Conservation (phyloP, 1,139 yeast species). For the Geotrichum candidum region DNA sequence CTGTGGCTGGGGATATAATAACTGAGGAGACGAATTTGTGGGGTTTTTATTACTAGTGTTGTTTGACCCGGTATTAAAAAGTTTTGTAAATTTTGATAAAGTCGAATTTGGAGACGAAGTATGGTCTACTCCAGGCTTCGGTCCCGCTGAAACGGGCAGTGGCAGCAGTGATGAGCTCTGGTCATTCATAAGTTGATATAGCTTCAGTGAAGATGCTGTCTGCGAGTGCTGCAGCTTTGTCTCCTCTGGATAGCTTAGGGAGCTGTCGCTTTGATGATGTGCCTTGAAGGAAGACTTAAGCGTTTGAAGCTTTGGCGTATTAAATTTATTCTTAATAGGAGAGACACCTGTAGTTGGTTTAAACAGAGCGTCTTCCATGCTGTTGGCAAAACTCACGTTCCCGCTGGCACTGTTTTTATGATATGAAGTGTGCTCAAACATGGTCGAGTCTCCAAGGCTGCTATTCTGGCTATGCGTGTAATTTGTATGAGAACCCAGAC, state of each 20-base stretch:
- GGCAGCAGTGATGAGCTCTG: background rate
- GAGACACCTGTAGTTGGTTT: background rate
- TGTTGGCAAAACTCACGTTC: background rate
- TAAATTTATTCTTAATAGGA: background rate
- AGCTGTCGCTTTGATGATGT: conserved; percentile 11
- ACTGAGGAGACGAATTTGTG: background rate
- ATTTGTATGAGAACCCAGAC: background rate
- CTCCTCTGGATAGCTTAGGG: background rate
- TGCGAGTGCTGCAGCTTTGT: background rate
- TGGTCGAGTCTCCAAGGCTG: background rate
- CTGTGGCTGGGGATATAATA: background rate
- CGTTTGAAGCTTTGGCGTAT: background rate
- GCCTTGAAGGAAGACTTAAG: conserved; percentile 7
- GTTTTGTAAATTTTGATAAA: background rate
- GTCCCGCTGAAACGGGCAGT: background rate
- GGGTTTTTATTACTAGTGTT: background rate
- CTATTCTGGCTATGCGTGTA: background rate
- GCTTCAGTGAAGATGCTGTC: background rate
- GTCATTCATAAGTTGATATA: background rate
- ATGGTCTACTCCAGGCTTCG: background rate
- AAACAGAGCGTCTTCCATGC: background rate
- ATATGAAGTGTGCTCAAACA: background rate
- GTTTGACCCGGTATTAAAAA: background rate
- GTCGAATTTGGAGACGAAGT: background rate
- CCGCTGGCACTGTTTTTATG: background rate